Conservation (phyloP, 2,329 filamentous ascomycete genomes). For the Fusarium anthophilum region DNA sequence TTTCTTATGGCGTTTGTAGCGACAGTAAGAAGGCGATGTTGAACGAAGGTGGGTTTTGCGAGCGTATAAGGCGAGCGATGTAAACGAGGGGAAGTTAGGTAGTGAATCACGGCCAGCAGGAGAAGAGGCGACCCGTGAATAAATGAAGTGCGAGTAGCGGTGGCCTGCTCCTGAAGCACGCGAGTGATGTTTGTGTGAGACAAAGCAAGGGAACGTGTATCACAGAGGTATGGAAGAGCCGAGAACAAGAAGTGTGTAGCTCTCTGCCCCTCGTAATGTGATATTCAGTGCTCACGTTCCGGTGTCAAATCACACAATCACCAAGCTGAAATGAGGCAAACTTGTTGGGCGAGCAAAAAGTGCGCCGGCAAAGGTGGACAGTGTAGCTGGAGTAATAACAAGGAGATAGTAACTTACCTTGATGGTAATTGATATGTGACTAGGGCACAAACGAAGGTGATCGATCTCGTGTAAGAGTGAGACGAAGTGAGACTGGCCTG, state of each 20-base stretch:
- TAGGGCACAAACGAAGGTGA: constrained; percentile 33
- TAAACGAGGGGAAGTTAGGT: not conserved
- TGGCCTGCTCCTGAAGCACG: constrained; percentile 18
- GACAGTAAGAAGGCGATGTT: not conserved
- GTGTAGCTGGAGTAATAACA: not conserved
- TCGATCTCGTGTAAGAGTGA: constrained; percentile 32
- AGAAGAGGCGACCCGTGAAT: constrained; percentile 13
- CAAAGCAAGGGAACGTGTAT: constrained; percentile 40
- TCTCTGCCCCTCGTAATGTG: constrained; percentile 25
- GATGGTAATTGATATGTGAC: constrained; percentile 32
- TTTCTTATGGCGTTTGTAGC: constrained; percentile 1
- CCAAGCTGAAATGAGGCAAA: constrained; percentile 11
- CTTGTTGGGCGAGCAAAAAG: not conserved
- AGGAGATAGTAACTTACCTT: constrained; percentile 17
- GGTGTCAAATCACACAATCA: constrained; percentile 1
- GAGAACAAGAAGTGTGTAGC: constrained; percentile 25
- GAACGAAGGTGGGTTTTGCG: constrained; percentile 19
- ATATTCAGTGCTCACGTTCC: constrained; percentile 19
- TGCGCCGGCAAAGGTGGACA: not conserved
- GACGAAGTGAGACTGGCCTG: constrained; percentile 29
- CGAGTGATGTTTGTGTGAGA: constrained; percentile 45
- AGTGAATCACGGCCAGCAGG: constrained; percentile 24
- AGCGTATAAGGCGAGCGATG: not conserved
- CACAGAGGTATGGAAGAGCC: constrained; percentile 34
- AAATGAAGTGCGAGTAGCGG: constrained; percentile 16